These are phyloP conservation scores for Chimonanthus salicifolius DNA, from an alignment of 164 flowering plant species.

Conservation along the genomic window DNA sequence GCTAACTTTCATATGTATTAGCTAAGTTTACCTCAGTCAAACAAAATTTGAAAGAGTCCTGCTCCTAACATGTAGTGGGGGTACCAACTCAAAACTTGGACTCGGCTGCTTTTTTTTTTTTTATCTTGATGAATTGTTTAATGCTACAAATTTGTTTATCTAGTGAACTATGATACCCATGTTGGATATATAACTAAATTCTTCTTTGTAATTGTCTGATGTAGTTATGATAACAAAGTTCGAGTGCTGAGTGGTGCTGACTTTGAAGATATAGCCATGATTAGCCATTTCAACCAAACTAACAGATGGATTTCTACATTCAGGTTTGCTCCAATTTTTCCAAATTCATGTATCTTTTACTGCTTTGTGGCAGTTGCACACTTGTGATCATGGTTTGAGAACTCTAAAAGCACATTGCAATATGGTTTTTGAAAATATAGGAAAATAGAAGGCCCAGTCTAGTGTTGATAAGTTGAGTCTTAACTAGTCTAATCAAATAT, in stretches of 20 bases:
- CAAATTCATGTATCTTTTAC: constrained; percentile 60
- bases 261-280: constrained; percentile 41
- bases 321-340: constrained; percentile 56
- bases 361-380: background rate
- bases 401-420: too few species aligned
- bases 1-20: too few species aligned
- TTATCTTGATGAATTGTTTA: too few species aligned
- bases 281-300: constrained; percentile 56
- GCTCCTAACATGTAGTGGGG: too few species aligned
- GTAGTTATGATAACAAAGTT: constrained; percentile 53
- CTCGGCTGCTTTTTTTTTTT: too few species aligned
- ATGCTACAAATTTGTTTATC: background rate
- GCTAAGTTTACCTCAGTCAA: too few species aligned
- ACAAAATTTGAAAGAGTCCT: too few species aligned
- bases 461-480: background rate
- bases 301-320: constrained; percentile 70
- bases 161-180: background rate
- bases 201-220: constrained; percentile 19
- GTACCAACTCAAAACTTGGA: too few species aligned
- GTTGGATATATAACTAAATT: background rate
- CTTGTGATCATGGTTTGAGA: background rate
- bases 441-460: too few species aligned
- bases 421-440: too few species aligned
- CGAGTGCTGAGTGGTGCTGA: constrained; percentile 54
- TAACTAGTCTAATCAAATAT: background rate